These are phyloP conservation scores for Candida tetrigidarum DNA, from an alignment of 1,139 yeast genomes.

Conservation along the genomic window DNA sequence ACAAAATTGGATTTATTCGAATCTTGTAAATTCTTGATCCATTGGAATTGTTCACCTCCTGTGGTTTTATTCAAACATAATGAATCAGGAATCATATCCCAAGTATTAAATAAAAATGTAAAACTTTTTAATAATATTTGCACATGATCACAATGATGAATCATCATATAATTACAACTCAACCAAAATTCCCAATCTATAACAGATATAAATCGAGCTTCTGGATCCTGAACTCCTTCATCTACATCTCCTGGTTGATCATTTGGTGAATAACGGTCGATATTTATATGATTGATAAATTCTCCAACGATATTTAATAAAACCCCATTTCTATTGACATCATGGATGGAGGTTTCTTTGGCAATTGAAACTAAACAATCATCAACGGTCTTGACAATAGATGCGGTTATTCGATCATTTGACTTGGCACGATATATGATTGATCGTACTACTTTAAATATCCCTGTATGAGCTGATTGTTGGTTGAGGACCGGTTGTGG, in stretches of 20 bases:
- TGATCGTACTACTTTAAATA: constrained; percentile 52
- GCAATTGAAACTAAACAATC: constrained; percentile 42
- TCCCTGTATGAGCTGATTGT: constrained; percentile 20
- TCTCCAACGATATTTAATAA: constrained; percentile 51
- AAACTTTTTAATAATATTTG: constrained; percentile 65
- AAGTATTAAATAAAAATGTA: constrained; percentile 70
- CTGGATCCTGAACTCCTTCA: neutral
- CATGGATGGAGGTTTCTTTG: constrained; percentile 46
- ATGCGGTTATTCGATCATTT: constrained; percentile 19
- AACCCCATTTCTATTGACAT: constrained; percentile 46
- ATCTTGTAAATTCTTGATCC: constrained; percentile 42
- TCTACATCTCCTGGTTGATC: neutral
- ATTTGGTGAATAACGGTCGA: constrained; percentile 10
- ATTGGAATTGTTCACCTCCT: constrained; percentile 18
- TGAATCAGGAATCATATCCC: constrained; percentile 69
- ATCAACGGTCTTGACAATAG: constrained; percentile 30
- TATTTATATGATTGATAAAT: constrained; percentile 43
- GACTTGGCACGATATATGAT: constrained; percentile 30
- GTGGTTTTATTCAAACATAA: constrained; percentile 14
- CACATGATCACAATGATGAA: constrained; percentile 60
- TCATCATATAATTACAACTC: constrained; percentile 59
- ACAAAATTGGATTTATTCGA: constrained; percentile 52
- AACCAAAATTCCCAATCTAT: constrained; percentile 84
- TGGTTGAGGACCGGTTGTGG: neutral
- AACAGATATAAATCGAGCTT: constrained; percentile 14